Evolutionary conservation across 2,329 filamentous ascomycete species (phyloP).

Genomic region (Pseudogymnoascus sp.): DNA sequence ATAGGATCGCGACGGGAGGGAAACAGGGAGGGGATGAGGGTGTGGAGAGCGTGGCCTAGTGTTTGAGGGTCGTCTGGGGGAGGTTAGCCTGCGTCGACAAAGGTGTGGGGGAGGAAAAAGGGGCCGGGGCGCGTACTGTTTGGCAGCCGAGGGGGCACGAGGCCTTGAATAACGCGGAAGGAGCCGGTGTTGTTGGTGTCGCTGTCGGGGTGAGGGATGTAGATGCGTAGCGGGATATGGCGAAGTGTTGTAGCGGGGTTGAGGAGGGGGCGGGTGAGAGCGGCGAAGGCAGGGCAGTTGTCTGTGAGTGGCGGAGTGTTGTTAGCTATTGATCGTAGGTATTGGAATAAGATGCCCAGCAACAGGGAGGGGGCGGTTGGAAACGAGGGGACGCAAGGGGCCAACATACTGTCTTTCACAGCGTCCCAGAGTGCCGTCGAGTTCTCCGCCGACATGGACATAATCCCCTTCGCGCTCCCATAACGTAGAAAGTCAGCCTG

Average conservation of each 20-base stretch:
- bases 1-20: constrained; percentile 78
- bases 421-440: constrained; percentile 58
- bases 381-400: not conserved
- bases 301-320: constrained; percentile 44
- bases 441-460: constrained; percentile 62
- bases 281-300: constrained; percentile 63
- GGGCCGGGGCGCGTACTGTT: constrained; percentile 27
- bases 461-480: constrained; percentile 62
- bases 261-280: constrained; percentile 69
- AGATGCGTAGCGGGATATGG: constrained; percentile 74
- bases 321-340: not conserved
- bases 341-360: not conserved
- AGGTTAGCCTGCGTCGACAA: not conserved
- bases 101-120: not conserved
- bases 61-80: constrained; percentile 50
- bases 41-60: constrained; percentile 69
- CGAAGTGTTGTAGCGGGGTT: constrained; percentile 66
- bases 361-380: not conserved
- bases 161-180: constrained; percentile 68
- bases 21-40: constrained; percentile 71
- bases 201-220: constrained; percentile 29
- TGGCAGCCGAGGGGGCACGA: constrained; percentile 46
- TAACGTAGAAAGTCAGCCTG: constrained; percentile 56
- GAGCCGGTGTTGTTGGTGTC: constrained; percentile 37
- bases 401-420: constrained; percentile 48